Evolutionary conservation across 2,329 filamentous ascomycete genomes (phyloP), one percentile per base, ranked within the genome.

Genomic region (Phyllosticta paracitricarpa): DNA sequence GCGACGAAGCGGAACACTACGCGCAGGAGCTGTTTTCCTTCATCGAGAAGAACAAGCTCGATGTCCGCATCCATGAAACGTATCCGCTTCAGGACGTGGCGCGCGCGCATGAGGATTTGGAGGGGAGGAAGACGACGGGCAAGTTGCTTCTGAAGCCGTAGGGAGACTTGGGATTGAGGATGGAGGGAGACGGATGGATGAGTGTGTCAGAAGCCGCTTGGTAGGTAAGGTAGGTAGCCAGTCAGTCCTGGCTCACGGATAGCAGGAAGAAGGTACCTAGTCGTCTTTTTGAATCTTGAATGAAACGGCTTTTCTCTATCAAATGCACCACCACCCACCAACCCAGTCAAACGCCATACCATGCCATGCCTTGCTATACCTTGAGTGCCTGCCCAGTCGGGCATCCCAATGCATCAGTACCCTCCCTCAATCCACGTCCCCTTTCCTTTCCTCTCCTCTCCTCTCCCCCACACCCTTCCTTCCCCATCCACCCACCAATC

Each of bases 111-210:
- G 74, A 77, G 71, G 90, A 96, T 72, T 80, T 97, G 54, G 89
- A 95, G 75, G 83, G 89, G 52, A 81, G 91, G 67, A 89, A 87
- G 79, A 94, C 90, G 1, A 89, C 85, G 10, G 92, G 92, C 19
- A 96, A 96, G 78, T 74, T 95, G 64, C 72, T 97, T 61, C 73
- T 96, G 69, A 86, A 86, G 76, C 81, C 84, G 55, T 86, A 22
- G 19, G 19, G 19, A 22, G 19, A 22, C 19, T 22, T 22, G 19
- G 19, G 19, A 22, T 22, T 22, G 19, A 22, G 19, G 19, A 22
- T 22, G 19, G 19, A 22, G 19, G 19, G 19, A 22, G 19, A 22
- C 19, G 19, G 19, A 22, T 22, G 19, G 19, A 22, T 22, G 19
- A 22, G 19, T 22, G 19, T 22, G 19, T 22, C 19, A 22, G 19